Percentiles rank a stretch among this genome's conserved stretches.
phyloP scores from a whole-genome alignment of 2,329 filamentous ascomycete genomes.

The Neocatenulostroma microsporum region DNA sequence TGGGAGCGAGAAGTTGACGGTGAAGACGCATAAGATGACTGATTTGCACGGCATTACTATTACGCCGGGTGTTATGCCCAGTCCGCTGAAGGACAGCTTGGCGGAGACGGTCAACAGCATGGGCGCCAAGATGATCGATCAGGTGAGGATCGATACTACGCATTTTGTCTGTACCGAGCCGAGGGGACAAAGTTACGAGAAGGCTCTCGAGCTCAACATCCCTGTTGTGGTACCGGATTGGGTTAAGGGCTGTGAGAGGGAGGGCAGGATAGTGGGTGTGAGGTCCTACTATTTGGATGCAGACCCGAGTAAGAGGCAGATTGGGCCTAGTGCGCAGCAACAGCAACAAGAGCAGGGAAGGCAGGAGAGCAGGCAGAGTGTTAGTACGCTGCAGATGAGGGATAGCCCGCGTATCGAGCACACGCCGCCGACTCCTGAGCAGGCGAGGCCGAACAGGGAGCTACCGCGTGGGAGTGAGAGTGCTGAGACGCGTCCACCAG shows the following conservation, averaged over 20 bases:
- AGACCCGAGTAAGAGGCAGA: slow-evolving; percentile 55
- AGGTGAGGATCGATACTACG: slow-evolving; percentile 91
- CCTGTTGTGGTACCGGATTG: slow-evolving; percentile 94
- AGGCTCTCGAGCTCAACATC: slow-evolving; percentile 95
- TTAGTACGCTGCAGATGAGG: slow-evolving; percentile 21
- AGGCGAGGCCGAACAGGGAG: slow-evolving; percentile 12
- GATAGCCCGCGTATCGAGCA: slow-evolving; percentile 42
- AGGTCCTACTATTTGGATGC: slow-evolving; percentile 95
- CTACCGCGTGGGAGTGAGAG: slow-evolving; percentile 2
- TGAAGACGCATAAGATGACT: slow-evolving; percentile 97
- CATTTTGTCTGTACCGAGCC: slow-evolving; percentile 97
- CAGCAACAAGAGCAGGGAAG: slow-evolving; percentile 14
- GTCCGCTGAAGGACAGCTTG: slow-evolving; percentile 63
- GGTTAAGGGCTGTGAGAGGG: slow-evolving; percentile 92
- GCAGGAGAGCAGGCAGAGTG: slow-evolving; percentile 7
- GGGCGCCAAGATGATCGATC: slow-evolving; percentile 83
- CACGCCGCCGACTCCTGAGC: slow-evolving; percentile 46
- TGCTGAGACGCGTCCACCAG: slow-evolving; percentile 4
- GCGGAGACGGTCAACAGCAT: slow-evolving; percentile 73
- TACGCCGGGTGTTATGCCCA: slow-evolving; percentile 77
- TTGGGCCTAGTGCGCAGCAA: slow-evolving; percentile 34
- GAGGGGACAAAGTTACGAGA: slow-evolving; percentile 84
- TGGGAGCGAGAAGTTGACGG: slow-evolving; percentile 71
- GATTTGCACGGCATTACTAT: slow-evolving; percentile 93
- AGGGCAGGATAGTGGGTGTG: slow-evolving; percentile 86